A percentile compares a stretch with the other conserved stretches of the same genome.
These are phyloP conservation scores for Lepraria neglecta DNA, from an alignment of 495 filamentous ascomycete genomes.

Conservation along the genomic window DNA sequence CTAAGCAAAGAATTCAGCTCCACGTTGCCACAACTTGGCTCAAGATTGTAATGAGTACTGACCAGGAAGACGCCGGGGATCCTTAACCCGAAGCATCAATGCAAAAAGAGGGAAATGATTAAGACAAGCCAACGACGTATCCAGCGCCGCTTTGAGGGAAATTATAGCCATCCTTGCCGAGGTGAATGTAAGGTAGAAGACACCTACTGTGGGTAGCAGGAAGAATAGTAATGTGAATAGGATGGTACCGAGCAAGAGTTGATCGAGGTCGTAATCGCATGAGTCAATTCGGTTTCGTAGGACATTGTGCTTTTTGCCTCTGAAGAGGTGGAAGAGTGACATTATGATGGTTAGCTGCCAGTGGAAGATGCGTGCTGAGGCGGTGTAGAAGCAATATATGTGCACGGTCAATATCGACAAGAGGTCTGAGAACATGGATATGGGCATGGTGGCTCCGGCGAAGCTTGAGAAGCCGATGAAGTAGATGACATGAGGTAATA, in stretches of 20 bases:
- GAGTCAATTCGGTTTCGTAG: slow-evolving; percentile 95
- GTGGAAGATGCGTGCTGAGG: slow-evolving; percentile 91
- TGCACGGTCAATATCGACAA: slow-evolving; percentile 88
- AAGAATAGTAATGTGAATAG: slow-evolving; percentile 96
- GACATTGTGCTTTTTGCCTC: slow-evolving; percentile 96
- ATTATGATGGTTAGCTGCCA: slow-evolving; percentile 97
- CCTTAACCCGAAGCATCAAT: slow-evolving; percentile 92
- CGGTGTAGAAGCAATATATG: slow-evolving; percentile 96
- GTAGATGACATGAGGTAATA: slow-evolving; percentile 79
- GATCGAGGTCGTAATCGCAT: slow-evolving; percentile 98
- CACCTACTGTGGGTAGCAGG: slow-evolving; percentile 85
- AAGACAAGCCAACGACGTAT: slow-evolving; percentile 85
- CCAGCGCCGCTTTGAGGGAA: slow-evolving; percentile 76
- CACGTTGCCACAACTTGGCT: neutral
- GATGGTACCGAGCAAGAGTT: slow-evolving; percentile 92
- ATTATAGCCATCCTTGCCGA: slow-evolving; percentile 92
- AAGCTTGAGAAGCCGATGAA: slow-evolving; percentile 94
- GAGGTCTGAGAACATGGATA: slow-evolving; percentile 91
- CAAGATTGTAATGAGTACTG: slow-evolving; percentile 14
- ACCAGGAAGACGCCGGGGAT: slow-evolving; percentile 83
- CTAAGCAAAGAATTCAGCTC: slow-evolving; percentile 36
- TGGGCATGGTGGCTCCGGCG: slow-evolving; percentile 92
- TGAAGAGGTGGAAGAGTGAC: slow-evolving; percentile 95
- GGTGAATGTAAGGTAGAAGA: slow-evolving; percentile 96
- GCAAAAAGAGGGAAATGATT: slow-evolving; percentile 99